These are phyloP conservation scores for Blastobotrys aristatus DNA, from an alignment of 1,139 yeast species.

Conservation along the genomic window DNA sequence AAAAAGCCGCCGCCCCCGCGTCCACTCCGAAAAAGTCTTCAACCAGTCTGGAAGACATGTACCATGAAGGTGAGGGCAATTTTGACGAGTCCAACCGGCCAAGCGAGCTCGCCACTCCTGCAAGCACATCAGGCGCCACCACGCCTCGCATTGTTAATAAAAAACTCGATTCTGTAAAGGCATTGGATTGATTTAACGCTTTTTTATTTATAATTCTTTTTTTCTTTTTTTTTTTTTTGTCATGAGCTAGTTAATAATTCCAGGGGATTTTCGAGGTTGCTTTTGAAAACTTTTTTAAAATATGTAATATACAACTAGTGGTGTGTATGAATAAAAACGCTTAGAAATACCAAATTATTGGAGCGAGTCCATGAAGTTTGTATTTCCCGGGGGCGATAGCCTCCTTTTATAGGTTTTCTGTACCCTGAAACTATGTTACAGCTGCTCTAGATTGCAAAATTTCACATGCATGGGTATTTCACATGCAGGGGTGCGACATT, in stretches of 20 bases:
- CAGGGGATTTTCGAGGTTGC: not conserved
- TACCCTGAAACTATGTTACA: too few species aligned
- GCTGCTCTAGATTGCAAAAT: too few species aligned
- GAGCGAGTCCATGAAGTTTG: too few species aligned
- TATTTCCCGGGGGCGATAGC: too few species aligned
- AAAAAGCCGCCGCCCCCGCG: constrained; percentile 3
- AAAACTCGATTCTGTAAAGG: constrained; percentile 9
- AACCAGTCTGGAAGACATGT: constrained; percentile 45
- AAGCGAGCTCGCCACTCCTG: constrained; percentile 17
- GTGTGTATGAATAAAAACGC: too few species aligned
- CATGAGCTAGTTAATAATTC: not conserved
- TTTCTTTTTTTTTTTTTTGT: constrained; percentile 1
- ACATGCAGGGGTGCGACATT: too few species aligned
- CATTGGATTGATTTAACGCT: constrained; percentile 2
- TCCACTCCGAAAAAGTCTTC: constrained; percentile 13
- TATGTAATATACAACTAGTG: too few species aligned
- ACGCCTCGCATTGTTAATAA: constrained; percentile 21
- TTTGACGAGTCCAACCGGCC: constrained; percentile 36
- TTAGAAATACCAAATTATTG: too few species aligned
- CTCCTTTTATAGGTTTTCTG: too few species aligned
- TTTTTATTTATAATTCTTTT: constrained; percentile 1
- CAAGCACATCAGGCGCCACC: constrained; percentile 22
- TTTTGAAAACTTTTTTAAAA: too few species aligned
- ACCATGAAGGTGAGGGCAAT: constrained; percentile 59
- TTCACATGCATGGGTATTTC: too few species aligned